Evolutionary conservation across 2,329 filamentous ascomycete genomes (phyloP).

Genomic region (Pseudogymnoascus sp.): DNA sequence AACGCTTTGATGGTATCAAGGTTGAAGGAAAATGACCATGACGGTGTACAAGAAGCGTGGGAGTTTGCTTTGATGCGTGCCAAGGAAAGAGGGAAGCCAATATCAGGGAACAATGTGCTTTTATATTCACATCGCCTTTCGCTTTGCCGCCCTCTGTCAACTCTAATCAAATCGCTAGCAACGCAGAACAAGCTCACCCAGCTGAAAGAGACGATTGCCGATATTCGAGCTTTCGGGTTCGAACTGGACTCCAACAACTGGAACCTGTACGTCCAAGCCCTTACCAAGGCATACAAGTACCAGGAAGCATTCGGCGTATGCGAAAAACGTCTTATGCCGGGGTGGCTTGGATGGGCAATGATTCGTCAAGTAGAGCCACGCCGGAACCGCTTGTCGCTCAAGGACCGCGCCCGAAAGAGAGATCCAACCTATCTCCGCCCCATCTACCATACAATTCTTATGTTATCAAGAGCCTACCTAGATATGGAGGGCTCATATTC

Average conservation of each 20-base stretch:
- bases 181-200: constrained; percentile 44
- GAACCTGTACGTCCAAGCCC: constrained; percentile 65
- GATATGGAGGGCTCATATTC: constrained; percentile 22
- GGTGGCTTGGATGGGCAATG: constrained; percentile 64
- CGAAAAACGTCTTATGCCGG: constrained; percentile 68
- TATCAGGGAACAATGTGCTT: constrained; percentile 16
- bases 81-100: constrained; percentile 33
- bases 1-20: constrained; percentile 61
- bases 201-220: constrained; percentile 41
- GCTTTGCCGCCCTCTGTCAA: constrained; percentile 33
- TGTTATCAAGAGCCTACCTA: constrained; percentile 22
- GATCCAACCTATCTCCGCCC: constrained; percentile 22
- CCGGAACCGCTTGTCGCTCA: constrained; percentile 21
- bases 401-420: constrained; percentile 19
- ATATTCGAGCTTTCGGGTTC: constrained; percentile 55
- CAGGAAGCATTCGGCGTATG: constrained; percentile 64
- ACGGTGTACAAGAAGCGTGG: constrained; percentile 60
- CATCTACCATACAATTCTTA: constrained; percentile 23
- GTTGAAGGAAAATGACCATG: constrained; percentile 46
- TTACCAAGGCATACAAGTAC: constrained; percentile 51
- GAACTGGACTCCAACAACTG: constrained; percentile 66
- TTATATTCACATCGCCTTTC: constrained; percentile 32
- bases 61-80: constrained; percentile 46
- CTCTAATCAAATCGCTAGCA: constrained; percentile 41
- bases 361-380: constrained; percentile 18